A percentile compares a stretch with the other conserved stretches of the same genome.
Evolutionary conservation across 2,329 filamentous ascomycete genomes (phyloP).

Genomic region (Diplodia corticola): DNA sequence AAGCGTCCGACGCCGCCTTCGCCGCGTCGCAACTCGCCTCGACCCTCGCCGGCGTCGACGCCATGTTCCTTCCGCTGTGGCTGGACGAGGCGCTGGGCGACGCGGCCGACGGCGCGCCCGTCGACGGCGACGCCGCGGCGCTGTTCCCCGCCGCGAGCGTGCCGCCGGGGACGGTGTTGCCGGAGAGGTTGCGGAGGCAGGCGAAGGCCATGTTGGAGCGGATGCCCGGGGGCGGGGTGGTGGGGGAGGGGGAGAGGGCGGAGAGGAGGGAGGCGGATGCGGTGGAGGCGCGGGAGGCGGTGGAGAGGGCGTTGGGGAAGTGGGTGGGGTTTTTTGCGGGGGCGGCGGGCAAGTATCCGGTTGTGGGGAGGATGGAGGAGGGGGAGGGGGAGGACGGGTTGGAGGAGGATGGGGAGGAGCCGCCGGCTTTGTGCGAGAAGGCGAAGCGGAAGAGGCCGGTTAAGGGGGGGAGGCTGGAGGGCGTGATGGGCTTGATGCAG

Average conservation of each 20-base stretch:
- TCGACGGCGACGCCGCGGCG: constrained; percentile 18
- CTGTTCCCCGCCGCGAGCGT: background rate
- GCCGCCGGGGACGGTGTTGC: background rate
- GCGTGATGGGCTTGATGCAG: background rate
- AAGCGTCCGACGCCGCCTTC: background rate
- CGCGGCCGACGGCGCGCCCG: constrained; percentile 23
- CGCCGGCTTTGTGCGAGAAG: constrained; percentile 26
- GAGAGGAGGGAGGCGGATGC: constrained; percentile 27
- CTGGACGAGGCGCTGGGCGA: constrained; percentile 31
- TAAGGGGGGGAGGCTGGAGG: constrained; percentile 33
- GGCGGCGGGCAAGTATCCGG: constrained; percentile 30
- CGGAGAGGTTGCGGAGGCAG: constrained; percentile 15
- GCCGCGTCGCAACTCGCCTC: constrained; percentile 27
- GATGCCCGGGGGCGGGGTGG: constrained; percentile 22
- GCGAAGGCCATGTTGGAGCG: background rate
- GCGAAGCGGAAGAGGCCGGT: constrained; percentile 34
- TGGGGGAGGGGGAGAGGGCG: constrained; percentile 26
- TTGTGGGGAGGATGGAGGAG: constrained; percentile 28
- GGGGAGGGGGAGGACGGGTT: constrained; percentile 25
- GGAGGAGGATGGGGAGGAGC: constrained; percentile 24
- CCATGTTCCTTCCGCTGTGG: constrained; percentile 33
- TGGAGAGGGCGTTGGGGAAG: background rate
- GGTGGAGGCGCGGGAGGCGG: constrained; percentile 23
- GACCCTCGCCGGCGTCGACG: constrained; percentile 30
- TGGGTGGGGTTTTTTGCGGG: constrained; percentile 27